phyloP scores from a whole-genome alignment of 257 asterid genomes.

The Fraxinus anomala region DNA sequence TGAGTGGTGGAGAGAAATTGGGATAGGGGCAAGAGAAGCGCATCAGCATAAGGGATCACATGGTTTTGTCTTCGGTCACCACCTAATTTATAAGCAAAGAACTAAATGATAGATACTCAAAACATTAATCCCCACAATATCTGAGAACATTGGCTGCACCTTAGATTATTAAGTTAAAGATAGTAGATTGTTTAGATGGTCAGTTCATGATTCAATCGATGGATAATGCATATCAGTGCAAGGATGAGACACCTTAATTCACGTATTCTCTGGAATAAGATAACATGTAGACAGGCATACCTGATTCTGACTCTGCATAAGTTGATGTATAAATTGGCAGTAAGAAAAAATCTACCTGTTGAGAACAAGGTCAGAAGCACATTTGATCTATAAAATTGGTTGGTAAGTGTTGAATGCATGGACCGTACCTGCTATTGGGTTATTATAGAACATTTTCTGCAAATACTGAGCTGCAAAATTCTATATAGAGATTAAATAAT shows the following conservation, averaged over 20 bases:
- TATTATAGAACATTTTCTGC: too few relatives aligned
- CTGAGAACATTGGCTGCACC: not conserved
- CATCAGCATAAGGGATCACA: not conserved
- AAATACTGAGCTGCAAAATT: not conserved
- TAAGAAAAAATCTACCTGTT: not conserved
- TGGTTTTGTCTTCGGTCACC: not conserved
- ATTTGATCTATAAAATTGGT: not conserved
- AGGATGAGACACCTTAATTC: not conserved
- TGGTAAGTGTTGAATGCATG: not conserved
- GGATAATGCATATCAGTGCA: not conserved
- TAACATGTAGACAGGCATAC: not conserved
- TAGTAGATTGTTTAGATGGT: not conserved
- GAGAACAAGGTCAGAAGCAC: not conserved
- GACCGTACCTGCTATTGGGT: not conserved
- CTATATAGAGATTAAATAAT: too few relatives aligned
- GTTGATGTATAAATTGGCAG: not conserved
- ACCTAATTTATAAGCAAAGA: constrained; percentile 1
- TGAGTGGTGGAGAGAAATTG: not conserved
- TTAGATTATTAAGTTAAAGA: not conserved
- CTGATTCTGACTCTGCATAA: not conserved
- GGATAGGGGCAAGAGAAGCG: not conserved
- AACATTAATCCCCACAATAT: not conserved
- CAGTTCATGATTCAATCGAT: not conserved
- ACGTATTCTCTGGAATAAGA: not conserved
- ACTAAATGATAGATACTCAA: not conserved